Evolutionary conservation across 2,329 filamentous ascomycete genomes (phyloP), one percentile per base, ranked within the genome.

Genomic region (Pseudogymnoascus sp.): DNA sequence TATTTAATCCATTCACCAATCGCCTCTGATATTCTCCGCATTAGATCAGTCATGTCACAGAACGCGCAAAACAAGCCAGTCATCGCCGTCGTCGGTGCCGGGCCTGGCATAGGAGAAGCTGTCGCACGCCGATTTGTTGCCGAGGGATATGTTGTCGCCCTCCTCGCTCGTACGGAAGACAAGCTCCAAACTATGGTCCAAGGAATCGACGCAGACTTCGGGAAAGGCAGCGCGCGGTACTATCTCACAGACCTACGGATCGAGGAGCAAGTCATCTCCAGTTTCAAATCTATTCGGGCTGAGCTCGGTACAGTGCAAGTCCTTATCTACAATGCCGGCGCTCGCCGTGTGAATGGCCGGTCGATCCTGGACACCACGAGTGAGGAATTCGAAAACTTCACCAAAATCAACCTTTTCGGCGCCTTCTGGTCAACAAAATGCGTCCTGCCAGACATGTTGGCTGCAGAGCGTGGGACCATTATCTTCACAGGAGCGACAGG

Each of bases 401-500:
- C 67, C 3, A 69, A 68, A 31, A 69, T 69, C 64, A 69, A 69
- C n/a, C 67, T 68, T 5, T 68, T 69, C 39, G 67, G 67, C n/a
- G 66, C 66, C 1, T 68, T 69, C 41, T 69, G 67, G 67, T 62
- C 67, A 1, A 62, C 62, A 10, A 69, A 69, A 21, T 66, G 65
- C 23, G 66, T 68, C 1, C 60, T 69, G 4, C 66, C 67, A 7
- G 66, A 69, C 28, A 69, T 68, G 67, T 36, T 69, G 14, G 64
- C 67, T 11, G 63, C 57, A 1, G 63, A 31, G 14, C 65, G 65
- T 21, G 67, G 67, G 6, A 69, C 67, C 0, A 65, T 96, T 11
- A 88, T 96, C 71, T 90, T 93, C 77, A 95, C 91, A 0, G 92
- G 92, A 36, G 91, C 92, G 0, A 96, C 91, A 0, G 92, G 90